Evolutionary conservation across 805 yeast genomes (phyloP).

Genomic region (Candida glaebosa): DNA sequence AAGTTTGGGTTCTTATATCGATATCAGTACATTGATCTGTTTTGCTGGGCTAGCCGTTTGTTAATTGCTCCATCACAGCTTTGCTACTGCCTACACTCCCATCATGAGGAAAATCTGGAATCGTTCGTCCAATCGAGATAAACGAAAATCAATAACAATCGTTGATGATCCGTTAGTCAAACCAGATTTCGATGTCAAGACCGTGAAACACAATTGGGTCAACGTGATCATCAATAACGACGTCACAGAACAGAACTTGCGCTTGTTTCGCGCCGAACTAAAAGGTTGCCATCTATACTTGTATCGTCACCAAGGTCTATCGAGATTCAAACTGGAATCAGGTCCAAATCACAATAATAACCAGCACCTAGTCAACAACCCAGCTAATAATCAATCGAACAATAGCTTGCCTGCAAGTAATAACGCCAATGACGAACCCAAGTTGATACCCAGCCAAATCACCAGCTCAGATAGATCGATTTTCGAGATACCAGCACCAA

Average conservation of each 20-base stretch:
- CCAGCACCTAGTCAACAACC: not conserved
- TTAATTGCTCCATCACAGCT: no score
- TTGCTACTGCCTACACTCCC: not conserved
- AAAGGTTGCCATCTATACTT: conserved; percentile 64
- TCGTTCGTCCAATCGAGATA: conserved; percentile 4
- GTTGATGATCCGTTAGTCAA: conserved; percentile 39
- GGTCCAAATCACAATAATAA: conserved; percentile 5
- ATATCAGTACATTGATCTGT: no score
- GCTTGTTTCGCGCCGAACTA: conserved; percentile 61
- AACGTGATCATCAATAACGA: conserved; percentile 34
- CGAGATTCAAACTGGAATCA: conserved; percentile 26
- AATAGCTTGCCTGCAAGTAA: not conserved
- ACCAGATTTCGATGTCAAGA: conserved; percentile 30
- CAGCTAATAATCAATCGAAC: conserved; percentile 4
- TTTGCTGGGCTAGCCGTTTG: no score
- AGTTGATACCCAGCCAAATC: not conserved
- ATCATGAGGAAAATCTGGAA: conserved; percentile 6
- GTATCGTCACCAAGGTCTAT: conserved; percentile 53
- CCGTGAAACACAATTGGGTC: conserved; percentile 34
- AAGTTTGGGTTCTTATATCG: no score
- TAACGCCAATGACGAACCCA: not conserved
- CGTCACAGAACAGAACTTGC: conserved; percentile 31
- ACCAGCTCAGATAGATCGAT: not conserved
- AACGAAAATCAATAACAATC: conserved; percentile 10
- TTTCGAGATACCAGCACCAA: not conserved